Conservation (phyloP, 805 yeast genomes). For the Spathaspora passalidarum region DNA sequence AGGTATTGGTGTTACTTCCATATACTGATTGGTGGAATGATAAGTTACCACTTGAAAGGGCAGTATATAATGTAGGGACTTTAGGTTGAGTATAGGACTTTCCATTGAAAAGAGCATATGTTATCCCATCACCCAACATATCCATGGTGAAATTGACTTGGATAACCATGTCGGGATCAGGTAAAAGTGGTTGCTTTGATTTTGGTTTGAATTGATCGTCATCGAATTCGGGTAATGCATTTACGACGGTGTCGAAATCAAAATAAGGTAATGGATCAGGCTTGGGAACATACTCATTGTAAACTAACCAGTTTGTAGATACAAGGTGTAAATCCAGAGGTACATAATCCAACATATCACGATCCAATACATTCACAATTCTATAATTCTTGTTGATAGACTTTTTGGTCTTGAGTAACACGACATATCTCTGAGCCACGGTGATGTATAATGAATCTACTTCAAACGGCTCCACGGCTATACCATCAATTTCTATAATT, state of each 20-base stretch:
- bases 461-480: conserved; percentile 71
- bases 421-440: conserved; percentile 89
- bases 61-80: conserved; percentile 83
- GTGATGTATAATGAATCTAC: conserved; percentile 75
- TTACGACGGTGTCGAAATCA: conserved; percentile 26
- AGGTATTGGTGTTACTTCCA: conserved; percentile 79
- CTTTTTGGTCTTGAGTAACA: conserved; percentile 70
- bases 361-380: conserved; percentile 78
- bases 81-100: conserved; percentile 74
- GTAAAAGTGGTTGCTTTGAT: conserved; percentile 41
- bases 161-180: conserved; percentile 67
- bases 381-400: conserved; percentile 64
- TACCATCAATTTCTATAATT: conserved; percentile 90
- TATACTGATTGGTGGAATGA: conserved; percentile 54
- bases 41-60: conserved; percentile 63
- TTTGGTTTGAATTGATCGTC: conserved; percentile 35
- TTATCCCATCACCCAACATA: conserved; percentile 80
- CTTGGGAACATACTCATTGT: conserved; percentile 39
- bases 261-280: conserved; percentile 27
- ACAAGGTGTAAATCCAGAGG: conserved; percentile 68
- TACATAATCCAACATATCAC: conserved; percentile 72
- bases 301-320: conserved; percentile 71
- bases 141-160: conserved; percentile 79
- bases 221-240: conserved; percentile 48
- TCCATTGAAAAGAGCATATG: conserved; percentile 96